Evolutionary conservation across 1,139 yeast species (phyloP).

Genomic region (Candida frijolesensis): DNA sequence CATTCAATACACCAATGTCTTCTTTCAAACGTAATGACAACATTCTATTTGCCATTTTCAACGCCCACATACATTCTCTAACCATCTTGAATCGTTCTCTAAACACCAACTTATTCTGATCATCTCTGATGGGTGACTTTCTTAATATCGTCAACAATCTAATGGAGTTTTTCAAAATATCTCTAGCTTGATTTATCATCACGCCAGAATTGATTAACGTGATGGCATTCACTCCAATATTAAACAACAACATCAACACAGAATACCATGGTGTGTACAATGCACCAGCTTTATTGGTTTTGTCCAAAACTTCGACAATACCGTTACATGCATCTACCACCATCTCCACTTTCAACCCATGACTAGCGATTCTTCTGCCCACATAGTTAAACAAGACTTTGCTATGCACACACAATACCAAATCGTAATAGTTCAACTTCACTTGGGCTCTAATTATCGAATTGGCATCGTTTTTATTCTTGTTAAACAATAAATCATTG

Average conservation of each 20-base stretch:
- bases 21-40: conserved; percentile 48
- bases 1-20: conserved; percentile 36
- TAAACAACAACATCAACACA: conserved; percentile 47
- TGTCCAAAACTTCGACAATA: conserved; percentile 34
- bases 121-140: conserved; percentile 34
- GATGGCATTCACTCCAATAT: conserved; percentile 48
- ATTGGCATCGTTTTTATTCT: conserved; percentile 15
- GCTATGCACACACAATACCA: conserved; percentile 41
- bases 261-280: conserved; percentile 59
- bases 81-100: conserved; percentile 59
- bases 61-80: conserved; percentile 64
- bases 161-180: conserved; percentile 28
- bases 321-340: conserved; percentile 41
- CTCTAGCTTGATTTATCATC: conserved; percentile 25
- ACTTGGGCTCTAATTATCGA: conserved; percentile 39
- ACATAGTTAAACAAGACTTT: conserved; percentile 35
- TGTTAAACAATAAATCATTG: conserved; percentile 30
- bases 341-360: conserved; percentile 35
- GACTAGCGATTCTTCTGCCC: conserved; percentile 34
- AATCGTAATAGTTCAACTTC: conserved; percentile 44
- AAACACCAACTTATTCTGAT: conserved; percentile 34
- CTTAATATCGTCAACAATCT: conserved; percentile 29
- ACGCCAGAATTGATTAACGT: conserved; percentile 50
- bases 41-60: conserved; percentile 58
- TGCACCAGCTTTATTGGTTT: conserved; percentile 35